Evolutionary conservation across 305 asterid genomes (phyloP).

Genomic region (Solanum hybrid): DNA sequence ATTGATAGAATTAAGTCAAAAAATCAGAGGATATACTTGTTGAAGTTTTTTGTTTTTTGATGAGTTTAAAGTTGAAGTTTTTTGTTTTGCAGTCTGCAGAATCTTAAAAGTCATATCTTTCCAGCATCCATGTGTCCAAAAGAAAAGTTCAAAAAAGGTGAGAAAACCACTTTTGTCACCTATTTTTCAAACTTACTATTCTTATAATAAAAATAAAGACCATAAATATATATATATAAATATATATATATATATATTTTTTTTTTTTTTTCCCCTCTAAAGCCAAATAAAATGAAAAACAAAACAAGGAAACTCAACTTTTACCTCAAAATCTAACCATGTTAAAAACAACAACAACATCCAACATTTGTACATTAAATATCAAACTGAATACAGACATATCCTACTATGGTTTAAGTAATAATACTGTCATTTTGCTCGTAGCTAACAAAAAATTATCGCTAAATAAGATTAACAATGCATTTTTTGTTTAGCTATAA

Average conservation of each 20-base stretch:
- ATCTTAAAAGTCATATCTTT: conserved; percentile 8
- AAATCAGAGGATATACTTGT: background rate
- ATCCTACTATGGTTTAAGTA: too few relatives aligned
- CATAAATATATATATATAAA: background rate
- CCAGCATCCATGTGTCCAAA: conserved; percentile 12
- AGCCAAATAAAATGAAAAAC: background rate
- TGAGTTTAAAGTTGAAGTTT: background rate
- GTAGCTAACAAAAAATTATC: too few relatives aligned
- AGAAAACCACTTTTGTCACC: background rate
- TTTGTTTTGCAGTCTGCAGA: background rate
- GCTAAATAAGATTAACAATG: fast-evolving
- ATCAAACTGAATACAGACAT: too few relatives aligned
- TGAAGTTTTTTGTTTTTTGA: too few relatives aligned
- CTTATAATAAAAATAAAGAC: background rate
- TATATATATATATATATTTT: too few relatives aligned
- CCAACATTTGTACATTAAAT: too few relatives aligned
- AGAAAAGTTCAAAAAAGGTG: background rate
- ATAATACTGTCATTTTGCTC: too few relatives aligned
- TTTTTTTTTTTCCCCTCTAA: background rate
- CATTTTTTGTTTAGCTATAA: background rate
- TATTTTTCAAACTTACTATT: background rate
- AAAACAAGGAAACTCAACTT: background rate
- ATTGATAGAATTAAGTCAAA: background rate
- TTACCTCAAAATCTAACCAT: background rate
- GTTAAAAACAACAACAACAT: too few relatives aligned